Evolutionary conservation across 2,329 filamentous ascomycete species (phyloP), one percentile per base, ranked within the genome.

Genomic region (Exophiala sp.): DNA sequence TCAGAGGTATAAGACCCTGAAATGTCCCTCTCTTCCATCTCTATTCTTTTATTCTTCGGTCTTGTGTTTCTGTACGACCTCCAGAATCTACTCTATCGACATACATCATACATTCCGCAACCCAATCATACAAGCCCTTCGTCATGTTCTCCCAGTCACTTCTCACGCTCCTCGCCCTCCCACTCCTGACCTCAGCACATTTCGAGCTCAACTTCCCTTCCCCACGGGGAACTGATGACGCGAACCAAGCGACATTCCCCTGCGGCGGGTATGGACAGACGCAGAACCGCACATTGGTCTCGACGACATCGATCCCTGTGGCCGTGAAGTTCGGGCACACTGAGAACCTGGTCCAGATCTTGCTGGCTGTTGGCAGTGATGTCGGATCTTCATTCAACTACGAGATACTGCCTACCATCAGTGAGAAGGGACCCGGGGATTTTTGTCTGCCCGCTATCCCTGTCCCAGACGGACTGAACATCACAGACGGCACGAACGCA

Each of bases 311-410:
- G 13, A 70, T 73, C 35, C 74, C 77, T 10, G 65, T 81, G 41
- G 70, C 73, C 50, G 57, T 80, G 48, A 67, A 72, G 23, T 68
- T 80, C 63, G 73, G 74, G 52, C 78, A 81, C 61, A 67, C 71
- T 7, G 70, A 73, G 55, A 72, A 73, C 24, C 73, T 74, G 41
- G 58, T 79, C n/a, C 71, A 75, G 50, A 69, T 80, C 29, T 71
- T 78, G 34, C 62, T 81, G 46, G 73, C 73, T 22, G 63, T 81
- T 11, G 77, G 77, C 39, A 68, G 69, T 46, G 66, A 78, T 45
- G 73, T 74, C 1, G 71, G 71, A 38, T 74, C 73, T 60, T 80
- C 79, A 66, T 88, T 83, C 75, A 87, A 84, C 72, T 74, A 83
- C 65, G 78, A 81, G 23, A 73, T 88, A 22, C 77, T 80, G 1